A percentile compares a stretch with the other conserved stretches of the same genome.
Evolutionary conservation across 257 asterid species (phyloP).

Genomic region (Schizonepeta tenuifolia): DNA sequence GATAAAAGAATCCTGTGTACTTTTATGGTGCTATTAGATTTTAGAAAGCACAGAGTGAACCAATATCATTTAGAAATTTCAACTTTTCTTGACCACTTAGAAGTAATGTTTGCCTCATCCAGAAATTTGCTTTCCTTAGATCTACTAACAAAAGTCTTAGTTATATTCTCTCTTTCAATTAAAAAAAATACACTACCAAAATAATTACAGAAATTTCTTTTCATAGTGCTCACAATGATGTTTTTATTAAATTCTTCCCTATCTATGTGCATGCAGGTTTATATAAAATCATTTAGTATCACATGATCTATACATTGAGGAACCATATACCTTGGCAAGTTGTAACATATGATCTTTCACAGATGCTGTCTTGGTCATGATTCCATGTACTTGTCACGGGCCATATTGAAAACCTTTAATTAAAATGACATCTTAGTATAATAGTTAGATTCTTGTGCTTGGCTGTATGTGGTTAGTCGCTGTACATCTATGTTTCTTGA

Average conservation of each 20-base stretch:
- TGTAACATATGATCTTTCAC: neutral
- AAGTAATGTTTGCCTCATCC: neutral
- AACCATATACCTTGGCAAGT: too few relatives aligned
- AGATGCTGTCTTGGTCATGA: neutral
- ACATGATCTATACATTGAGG: neutral
- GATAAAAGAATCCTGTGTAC: neutral
- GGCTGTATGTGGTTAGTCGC: neutral
- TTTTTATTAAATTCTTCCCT: neutral
- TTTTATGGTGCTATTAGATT: neutral
- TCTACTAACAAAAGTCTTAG: neutral
- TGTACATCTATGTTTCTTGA: neutral
- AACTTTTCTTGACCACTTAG: neutral
- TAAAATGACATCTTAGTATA: neutral
- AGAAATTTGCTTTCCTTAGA: neutral
- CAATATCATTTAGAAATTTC: neutral
- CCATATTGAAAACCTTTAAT: neutral
- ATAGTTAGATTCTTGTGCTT: neutral
- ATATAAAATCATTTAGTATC: neutral
- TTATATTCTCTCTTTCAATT: neutral
- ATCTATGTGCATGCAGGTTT: neutral
- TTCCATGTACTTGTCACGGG: too few relatives aligned
- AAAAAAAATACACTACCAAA: neutral
- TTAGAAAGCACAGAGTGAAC: conserved; percentile 3
- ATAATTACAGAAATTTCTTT: neutral
- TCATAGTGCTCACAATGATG: neutral